phyloP scores from a whole-genome alignment of 768 basidiomycete species.

The Tricholoma hemisulphureum region DNA sequence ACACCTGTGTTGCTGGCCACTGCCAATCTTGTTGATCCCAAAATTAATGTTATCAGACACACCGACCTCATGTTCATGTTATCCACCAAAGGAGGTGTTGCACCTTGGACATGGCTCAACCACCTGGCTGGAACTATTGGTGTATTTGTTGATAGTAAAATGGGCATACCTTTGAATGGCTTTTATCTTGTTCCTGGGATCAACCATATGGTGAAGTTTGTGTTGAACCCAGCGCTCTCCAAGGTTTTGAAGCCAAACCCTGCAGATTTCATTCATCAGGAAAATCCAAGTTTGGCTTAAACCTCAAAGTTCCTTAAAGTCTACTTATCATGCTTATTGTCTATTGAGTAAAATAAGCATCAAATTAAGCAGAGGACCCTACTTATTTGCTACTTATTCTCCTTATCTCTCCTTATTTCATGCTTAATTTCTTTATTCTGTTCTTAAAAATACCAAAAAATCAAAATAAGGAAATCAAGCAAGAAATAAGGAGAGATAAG shows the following conservation, averaged over 20 bases:
- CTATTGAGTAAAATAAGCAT: too few species aligned
- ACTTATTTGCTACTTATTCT: too few species aligned
- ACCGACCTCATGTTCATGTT: slow-evolving; percentile 46
- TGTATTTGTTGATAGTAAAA: slow-evolving; percentile 45
- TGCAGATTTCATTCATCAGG: slow-evolving; percentile 45
- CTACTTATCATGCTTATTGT: too few species aligned
- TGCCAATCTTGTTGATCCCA: slow-evolving; percentile 48
- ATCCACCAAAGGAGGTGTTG: slow-evolving; percentile 54
- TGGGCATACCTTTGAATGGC: slow-evolving; percentile 45
- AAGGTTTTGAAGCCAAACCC: slow-evolving; percentile 36
- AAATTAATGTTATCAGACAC: slow-evolving; percentile 35
- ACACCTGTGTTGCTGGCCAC: slow-evolving; percentile 48
- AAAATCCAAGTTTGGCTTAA: too few species aligned
- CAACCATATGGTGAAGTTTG: slow-evolving; percentile 48
- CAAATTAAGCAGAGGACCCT: too few species aligned
- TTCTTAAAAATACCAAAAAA: too few species aligned
- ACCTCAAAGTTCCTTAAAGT: too few species aligned
- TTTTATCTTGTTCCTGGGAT: slow-evolving; percentile 58
- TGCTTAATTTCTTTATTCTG: too few species aligned
- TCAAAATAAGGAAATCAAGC: too few species aligned
- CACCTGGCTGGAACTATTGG: slow-evolving; percentile 56
- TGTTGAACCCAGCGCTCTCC: slow-evolving; percentile 40
- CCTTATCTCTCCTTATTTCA: too few species aligned
- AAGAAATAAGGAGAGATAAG: too few species aligned
- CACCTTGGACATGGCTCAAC: slow-evolving; percentile 59